Evolutionary conservation across 2,329 filamentous ascomycete genomes (phyloP).

Genomic region (Talaromyces marneffei): DNA sequence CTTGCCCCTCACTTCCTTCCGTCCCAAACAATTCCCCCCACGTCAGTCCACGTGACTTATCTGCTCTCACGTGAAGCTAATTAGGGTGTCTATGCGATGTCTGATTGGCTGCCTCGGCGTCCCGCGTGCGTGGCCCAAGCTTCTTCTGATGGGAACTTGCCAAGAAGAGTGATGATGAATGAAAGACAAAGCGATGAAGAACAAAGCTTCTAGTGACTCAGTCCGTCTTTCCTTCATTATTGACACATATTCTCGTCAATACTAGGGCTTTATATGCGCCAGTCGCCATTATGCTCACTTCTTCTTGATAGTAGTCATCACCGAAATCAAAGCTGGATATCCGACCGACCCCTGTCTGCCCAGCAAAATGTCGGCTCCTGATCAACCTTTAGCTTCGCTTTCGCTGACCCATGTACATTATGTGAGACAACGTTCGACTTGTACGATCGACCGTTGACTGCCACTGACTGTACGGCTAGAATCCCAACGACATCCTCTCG

Average conservation of each 20-base stretch:
- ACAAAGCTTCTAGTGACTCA: background rate
- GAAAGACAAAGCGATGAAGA: background rate
- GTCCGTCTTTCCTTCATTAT: background rate
- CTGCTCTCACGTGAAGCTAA: background rate
- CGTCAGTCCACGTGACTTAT: background rate
- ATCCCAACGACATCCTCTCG: constrained; percentile 77
- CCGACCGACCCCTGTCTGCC: background rate
- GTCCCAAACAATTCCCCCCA: background rate
- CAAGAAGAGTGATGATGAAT: background rate
- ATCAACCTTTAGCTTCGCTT: constrained; percentile 69
- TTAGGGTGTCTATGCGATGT: background rate
- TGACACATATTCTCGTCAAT: background rate
- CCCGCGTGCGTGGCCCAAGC: no score
- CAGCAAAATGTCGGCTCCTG: constrained; percentile 17
- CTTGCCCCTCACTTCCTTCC: constrained; percentile 6
- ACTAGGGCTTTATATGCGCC: background rate
- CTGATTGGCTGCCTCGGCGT: background rate
- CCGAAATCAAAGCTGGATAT: background rate
- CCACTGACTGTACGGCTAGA: constrained; percentile 47
- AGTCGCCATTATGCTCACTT: background rate
- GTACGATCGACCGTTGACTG: background rate
- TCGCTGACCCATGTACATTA: constrained; percentile 96
- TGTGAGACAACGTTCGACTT: constrained; percentile 47
- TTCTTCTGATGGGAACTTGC: background rate
- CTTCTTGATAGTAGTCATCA: background rate